Evolutionary conservation across 2,329 filamentous ascomycete species (phyloP), one percentile per base, ranked within the genome.

Genomic region (Fonsecaea pugnacius): DNA sequence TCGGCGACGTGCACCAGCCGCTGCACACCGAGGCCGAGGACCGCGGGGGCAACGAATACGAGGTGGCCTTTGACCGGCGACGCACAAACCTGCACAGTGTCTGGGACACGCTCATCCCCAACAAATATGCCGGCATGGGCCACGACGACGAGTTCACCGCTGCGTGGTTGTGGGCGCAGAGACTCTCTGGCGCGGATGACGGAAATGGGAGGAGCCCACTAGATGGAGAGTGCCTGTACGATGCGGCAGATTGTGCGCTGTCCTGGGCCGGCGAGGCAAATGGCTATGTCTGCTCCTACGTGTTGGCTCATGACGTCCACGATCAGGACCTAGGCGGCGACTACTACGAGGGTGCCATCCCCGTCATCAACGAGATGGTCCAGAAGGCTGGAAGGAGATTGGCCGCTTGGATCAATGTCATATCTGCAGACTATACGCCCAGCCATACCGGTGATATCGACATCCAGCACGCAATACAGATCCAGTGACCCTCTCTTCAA

Each of bases 1-100:
- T 95, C 10, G 85, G 91, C 62, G 92, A 96, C 73, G 85, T 91
- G 30, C 86, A 86, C 65, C 92, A 92, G 72, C 90, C 89, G 0
- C 79, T 96, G 55, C 84, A 86, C 69, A 80, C 82, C 12, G 83
- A 86, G 75, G 81, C 88, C 61, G 83, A 88, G 6, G 80, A 82
- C 2, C 78, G 82, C 24, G 90, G 90, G 60, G 89, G 89, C 0
- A 92, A 92, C 70, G 83, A 83, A 10, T 89, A 92, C 70, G 75
- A 80, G 14, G 89, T 92, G 1, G 78, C 77, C 16, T 92, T 87
- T 77, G 79, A 86, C 30, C 82, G 82, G 2, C 74, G 76, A 33
- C 75, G 79, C 32, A 81, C 84, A 61, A 92, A 92, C 72, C 80
- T 92, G 48, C 90, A 92, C 72, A 83, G 88, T 63, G 85, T 91